phyloP scores from a whole-genome alignment of 441 rosid species.

The Gossypium schwendimanii region DNA sequence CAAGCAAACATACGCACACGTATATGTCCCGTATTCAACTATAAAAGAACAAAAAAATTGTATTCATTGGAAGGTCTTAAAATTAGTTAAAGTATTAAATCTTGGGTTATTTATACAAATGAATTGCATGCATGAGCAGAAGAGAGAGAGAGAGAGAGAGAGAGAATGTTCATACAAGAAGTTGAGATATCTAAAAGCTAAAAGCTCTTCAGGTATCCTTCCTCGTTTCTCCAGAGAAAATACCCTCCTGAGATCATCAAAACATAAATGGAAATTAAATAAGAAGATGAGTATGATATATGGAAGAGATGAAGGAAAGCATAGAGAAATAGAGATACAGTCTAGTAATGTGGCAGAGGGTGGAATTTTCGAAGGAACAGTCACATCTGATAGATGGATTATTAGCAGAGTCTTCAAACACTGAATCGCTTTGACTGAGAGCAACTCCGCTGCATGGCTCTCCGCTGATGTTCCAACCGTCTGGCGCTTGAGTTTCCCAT shows the following conservation, averaged over 20 bases:
- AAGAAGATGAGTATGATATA: neutral
- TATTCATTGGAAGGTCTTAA: neutral
- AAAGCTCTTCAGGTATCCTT: slow-evolving; percentile 40
- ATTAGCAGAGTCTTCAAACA: slow-evolving; percentile 1
- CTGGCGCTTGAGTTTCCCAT: slow-evolving; percentile 27
- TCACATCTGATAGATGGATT: slow-evolving; percentile 46
- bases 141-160: neutral
- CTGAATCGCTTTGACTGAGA: slow-evolving; percentile 17
- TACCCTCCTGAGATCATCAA: slow-evolving; percentile 34
- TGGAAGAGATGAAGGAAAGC: neutral
- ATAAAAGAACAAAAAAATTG: neutral
- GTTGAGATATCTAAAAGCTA: slow-evolving; percentile 34
- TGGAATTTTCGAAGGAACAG: slow-evolving; percentile 24
- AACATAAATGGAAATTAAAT: neutral
- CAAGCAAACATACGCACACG: neutral
- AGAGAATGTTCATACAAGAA: slow-evolving; percentile 30
- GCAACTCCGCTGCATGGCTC: slow-evolving; percentile 46
- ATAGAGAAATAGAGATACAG: slow-evolving; percentile 22
- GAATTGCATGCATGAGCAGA: neutral
- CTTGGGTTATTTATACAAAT: neutral
- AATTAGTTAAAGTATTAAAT: neutral
- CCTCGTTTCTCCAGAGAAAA: slow-evolving; percentile 29
- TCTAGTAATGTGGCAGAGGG: slow-evolving; percentile 45
- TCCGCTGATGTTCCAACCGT: slow-evolving; percentile 40
- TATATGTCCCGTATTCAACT: neutral